Evolutionary conservation across 768 basidiomycete species (phyloP).

Genomic region (Rhodosporidiobolus sp.): DNA sequence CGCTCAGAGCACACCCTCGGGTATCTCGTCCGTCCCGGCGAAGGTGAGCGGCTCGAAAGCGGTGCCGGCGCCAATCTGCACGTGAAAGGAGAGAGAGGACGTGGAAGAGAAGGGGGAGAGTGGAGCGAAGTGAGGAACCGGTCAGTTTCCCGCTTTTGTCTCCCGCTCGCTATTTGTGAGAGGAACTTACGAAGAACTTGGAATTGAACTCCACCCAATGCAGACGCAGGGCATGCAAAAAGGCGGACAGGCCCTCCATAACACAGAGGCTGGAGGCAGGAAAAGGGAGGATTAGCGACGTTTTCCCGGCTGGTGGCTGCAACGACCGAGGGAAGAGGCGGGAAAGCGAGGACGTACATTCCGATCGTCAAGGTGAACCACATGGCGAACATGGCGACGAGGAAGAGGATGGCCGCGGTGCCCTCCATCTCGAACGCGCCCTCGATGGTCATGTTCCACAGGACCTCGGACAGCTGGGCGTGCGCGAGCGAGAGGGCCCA

Average conservation of each 20-base stretch:
- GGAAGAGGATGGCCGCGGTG: constrained; percentile 55
- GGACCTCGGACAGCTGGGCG: constrained; percentile 90
- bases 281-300: no score
- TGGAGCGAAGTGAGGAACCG: background rate
- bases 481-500: constrained; percentile 98
- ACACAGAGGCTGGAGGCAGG: constrained; percentile 66
- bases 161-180: no score
- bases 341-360: constrained; percentile 31
- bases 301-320: no score
- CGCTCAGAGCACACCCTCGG: constrained; percentile 16
- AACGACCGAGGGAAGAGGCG: background rate
- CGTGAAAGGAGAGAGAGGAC: constrained; percentile 69
- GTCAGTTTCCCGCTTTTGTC: no score
- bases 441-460: constrained; percentile 57
- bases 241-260: constrained; percentile 97
- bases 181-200: background rate
- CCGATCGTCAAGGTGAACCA: constrained; percentile 77
- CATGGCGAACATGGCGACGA: constrained; percentile 66
- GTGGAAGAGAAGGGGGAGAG: constrained; percentile 62
- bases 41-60: constrained; percentile 86
- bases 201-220: constrained; percentile 90
- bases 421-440: constrained; percentile 52
- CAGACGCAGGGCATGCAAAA: constrained; percentile 89
- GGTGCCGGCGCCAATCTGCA: constrained; percentile 89
- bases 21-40: constrained; percentile 56